Evolutionary conservation across 1,139 yeast genomes (phyloP), one percentile per base, ranked within the genome.

Genomic region (Magnusiomyces fungicola): DNA sequence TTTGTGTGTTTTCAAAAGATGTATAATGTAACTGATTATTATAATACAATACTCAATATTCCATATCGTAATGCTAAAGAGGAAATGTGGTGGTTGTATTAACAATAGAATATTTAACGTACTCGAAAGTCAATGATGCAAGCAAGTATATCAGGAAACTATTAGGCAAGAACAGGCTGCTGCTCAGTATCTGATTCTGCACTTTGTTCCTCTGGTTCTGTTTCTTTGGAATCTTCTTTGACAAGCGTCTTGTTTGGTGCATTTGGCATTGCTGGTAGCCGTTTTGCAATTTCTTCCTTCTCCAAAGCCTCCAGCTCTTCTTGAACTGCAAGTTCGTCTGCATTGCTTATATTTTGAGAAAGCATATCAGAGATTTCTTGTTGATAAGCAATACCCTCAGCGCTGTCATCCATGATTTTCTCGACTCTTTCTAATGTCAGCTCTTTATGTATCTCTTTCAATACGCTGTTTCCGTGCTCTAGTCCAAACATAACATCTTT

Each of bases 351-450:
- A 19, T 62, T 57, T 22, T 64, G 61, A 10, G 75, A 70, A 39
- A 76, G 66, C 65, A 73, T 61, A n/a, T 68, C 72, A 47, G 74
- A 67, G 27, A 76, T 65, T 55, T 77, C 79, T 55, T 83, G 80
- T 58, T 89, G 96, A 62, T 84, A 83, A 37, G 82, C 72, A 21
- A 82, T 72, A 50, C 92, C 95, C 37, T 88, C 96, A 45, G 83
- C 88, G 30, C 86, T 75, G 50, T 87, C 94, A 62, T 90, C 97
- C 76, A 90, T 69, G 4, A 92, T 73, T 62, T 75, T 75, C 59
- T 89, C 97, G n/a, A 89, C 84, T 60, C 79, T 79, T 40, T 85
- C 92, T 16, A 85, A 65, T 43, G 80, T 80, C 79, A 89, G 78
- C 60, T 90, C 96, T 49, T 71, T 71, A 65, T 92, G 90, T 53